Evolutionary conservation across 805 yeast species (phyloP), one percentile per base, ranked within the genome.

Genomic region (Candida anglica): DNA sequence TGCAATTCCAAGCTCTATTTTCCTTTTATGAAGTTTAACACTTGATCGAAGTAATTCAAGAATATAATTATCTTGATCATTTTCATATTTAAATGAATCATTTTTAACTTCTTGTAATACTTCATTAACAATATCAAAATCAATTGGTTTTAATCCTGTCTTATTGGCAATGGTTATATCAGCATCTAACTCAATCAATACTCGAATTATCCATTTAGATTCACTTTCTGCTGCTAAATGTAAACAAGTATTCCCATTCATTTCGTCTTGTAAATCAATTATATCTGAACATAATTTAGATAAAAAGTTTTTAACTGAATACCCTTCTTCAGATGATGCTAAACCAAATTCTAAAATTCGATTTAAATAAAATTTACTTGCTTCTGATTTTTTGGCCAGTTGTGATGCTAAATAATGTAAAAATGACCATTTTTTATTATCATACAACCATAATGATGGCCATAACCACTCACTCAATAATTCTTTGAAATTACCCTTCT

Each of bases 131-230:
- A 83, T 77, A 28, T 95, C 95, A 60, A 85, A 91, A 60, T 93
- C 98, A 10, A 71, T 61, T 3, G 98, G 95, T 40, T 84, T 77
- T 21, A 91, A 71, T 0, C 96, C 96, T 3, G 91, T 83, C 32
- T 85, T 82, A 54, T 93, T 93, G 4, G 86, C 76, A 30, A 86
- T 71, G 21, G 70, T 69, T 4, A 85, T 77, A 52, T 89, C 65
- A 0, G 71, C 70, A 13, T 51, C 52, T 15, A 66, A 50, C 32
- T 51, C 58, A 16, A 65, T 38, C 15, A 66, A 50, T 2, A 66
- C 25, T 23, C 52, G 57, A 21, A 65, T 48, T 30, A 64, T 53
- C 71, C 71, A 66, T 36, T 47, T 51, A 11, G 54, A 48, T 24
- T 63, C 69, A 33, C 46, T 41, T 38, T 66, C 71, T 8, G 60